Conservation (phyloP, 257 asterid genomes). For the Plantago ovata region DNA sequence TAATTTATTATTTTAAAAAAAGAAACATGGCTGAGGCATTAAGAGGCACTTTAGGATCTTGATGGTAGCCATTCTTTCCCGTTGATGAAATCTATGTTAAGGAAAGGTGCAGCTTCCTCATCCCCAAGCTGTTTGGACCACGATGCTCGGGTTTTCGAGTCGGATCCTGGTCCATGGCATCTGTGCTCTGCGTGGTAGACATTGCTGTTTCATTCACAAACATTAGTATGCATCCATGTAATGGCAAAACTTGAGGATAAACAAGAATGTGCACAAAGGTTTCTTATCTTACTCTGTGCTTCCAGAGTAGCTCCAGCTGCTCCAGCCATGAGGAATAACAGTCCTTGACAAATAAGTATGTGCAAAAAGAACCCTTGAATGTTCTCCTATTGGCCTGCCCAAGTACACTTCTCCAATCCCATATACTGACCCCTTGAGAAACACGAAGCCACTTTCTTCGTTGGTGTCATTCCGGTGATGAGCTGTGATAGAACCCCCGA, state of each 20-base stretch:
- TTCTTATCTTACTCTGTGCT: constrained; percentile 42
- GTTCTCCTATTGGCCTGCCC: constrained; percentile 68
- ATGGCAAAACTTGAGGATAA: background rate
- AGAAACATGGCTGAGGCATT: constrained; percentile 8
- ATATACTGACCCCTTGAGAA: constrained; percentile 59
- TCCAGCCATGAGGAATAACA: constrained; percentile 68
- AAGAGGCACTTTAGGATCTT: constrained; percentile 34
- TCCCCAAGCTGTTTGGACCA: constrained; percentile 70
- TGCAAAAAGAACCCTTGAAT: constrained; percentile 68
- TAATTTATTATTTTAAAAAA: no score
- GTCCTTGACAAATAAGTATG: constrained; percentile 63
- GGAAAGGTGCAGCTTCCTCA: constrained; percentile 47
- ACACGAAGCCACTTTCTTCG: constrained; percentile 69
- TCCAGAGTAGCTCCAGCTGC: constrained; percentile 50
- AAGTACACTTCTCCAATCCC: constrained; percentile 57
- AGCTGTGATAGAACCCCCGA: constrained; percentile 66
- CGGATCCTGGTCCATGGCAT: constrained; percentile 73
- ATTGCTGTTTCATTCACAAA: constrained; percentile 35
- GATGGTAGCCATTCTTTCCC: constrained; percentile 79
- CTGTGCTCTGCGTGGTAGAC: constrained; percentile 63
- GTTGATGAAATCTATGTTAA: constrained; percentile 51
- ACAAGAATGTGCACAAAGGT: background rate
- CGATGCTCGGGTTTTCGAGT: constrained; percentile 37
- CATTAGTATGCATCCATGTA: background rate
- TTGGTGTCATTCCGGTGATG: constrained; percentile 46